Percentiles rank a stretch among this genome's conserved stretches.
Evolutionary conservation across 129 eudicot genomes (phyloP).

Genomic region (Arctium minus): DNA sequence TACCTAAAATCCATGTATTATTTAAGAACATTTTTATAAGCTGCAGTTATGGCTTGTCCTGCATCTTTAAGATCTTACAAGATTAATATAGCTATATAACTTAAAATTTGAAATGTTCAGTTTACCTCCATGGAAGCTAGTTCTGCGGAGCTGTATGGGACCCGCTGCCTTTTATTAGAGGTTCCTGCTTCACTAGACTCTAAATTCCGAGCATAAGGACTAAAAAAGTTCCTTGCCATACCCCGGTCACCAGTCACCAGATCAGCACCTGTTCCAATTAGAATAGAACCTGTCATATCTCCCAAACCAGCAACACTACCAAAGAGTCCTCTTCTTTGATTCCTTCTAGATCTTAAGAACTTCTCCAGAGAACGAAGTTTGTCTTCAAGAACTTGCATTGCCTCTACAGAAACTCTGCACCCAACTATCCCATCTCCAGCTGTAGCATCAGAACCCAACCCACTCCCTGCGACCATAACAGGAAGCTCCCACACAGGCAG

Average conservation of each 20-base stretch:
- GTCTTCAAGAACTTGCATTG: conserved; percentile 92
- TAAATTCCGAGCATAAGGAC: conserved; percentile 51
- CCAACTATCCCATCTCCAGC: conserved; percentile 53
- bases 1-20: conserved; percentile 48
- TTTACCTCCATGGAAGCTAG: conserved; percentile 96
- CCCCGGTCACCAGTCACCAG: conserved; percentile 58
- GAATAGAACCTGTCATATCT: conserved; percentile 86
- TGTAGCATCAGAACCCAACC: conserved; percentile 48
- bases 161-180: conserved; percentile 78
- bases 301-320: conserved; percentile 94
- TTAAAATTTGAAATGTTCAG: background rate
- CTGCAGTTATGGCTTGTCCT: background rate
- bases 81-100: background rate
- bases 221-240: conserved; percentile 63
- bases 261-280: conserved; percentile 72
- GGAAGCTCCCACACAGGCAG: conserved; percentile 95
- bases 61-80: background rate
- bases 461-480: conserved; percentile 52
- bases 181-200: conserved; percentile 55
- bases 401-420: conserved; percentile 74
- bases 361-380: conserved; percentile 82
- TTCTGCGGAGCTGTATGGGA: conserved; percentile 85
- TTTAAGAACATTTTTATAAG: background rate
- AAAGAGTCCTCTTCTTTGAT: conserved; percentile 91
- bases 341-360: conserved; percentile 75